Base-by-base conservation (phyloP, 352 stramenopile species). In the Phytophthora sojae region DNA sequence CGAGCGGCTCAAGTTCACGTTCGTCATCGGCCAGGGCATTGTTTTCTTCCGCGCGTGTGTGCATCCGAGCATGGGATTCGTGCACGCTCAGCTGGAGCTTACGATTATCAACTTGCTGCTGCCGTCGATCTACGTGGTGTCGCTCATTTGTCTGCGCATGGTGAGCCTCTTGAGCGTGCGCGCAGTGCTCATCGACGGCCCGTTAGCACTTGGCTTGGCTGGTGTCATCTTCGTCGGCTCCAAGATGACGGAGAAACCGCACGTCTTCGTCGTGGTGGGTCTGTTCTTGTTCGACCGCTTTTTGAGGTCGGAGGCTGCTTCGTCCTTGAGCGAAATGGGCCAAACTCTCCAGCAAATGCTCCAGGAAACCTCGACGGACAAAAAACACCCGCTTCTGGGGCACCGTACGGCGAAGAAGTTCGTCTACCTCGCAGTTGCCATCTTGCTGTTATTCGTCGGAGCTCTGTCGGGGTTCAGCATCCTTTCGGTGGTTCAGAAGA, bases 71-170 rank as follows among this genome's bases (percentile, higher is more conserved):
- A 96, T 96, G 89, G 89, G 89, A 1, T 96, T 96, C 50, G 89
- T 96, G 25, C 89, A 96, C 54, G 89, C 89, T 17, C 89, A 96
- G 61, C 80, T 96, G 14, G 89, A 96, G 72, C 84, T 96, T 32
- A 96, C 89, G 7, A 96, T 96, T 61, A 95, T 96, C 77, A 96
- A 96, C 67, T 65, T 96, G 55, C 72, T 96, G 35, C 74, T 96
- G 19, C 89, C 89, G 30, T 92, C 89, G 14, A 94, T 96, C 67
- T 96, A 96, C 67, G 89, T 96, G 9, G 78, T 96, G 14, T 94
- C 87, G 51, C 81, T 96, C 19, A 90, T 96, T 37, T 75, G 88
- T 51, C 74, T 96, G 21, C 83, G 87, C 52, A 88, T 94, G 76
- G 76, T 93, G 15, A 86, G 79, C 17, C 61, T 93, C 6, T 57